Percentiles rank a stretch among this genome's conserved stretches.
phyloP scores from a whole-genome alignment of 768 basidiomycete species.

The Lentinus tigrinus region DNA sequence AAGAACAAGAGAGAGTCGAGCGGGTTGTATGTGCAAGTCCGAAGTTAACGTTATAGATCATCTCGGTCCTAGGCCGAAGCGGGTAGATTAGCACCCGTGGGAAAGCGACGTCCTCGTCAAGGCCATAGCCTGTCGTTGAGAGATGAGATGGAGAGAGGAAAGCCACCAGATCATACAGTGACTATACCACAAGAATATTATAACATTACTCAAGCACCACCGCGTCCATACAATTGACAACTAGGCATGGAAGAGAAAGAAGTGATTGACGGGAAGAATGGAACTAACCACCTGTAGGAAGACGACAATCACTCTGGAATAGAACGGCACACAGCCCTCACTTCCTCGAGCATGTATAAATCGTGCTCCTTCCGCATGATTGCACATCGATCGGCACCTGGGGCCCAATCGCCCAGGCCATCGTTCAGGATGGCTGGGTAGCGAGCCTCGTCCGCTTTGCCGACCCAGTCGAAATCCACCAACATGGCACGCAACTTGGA shows the following conservation, averaged over 20 bases:
- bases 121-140: too few relatives aligned
- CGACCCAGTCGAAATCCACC: conserved; percentile 19
- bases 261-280: too few relatives aligned
- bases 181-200: too few relatives aligned
- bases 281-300: too few relatives aligned
- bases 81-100: conserved; percentile 17
- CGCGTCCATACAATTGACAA: too few relatives aligned
- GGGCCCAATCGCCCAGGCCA: not conserved
- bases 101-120: not conserved
- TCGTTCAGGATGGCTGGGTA: conserved; percentile 7
- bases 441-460: not conserved
- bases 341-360: not conserved
- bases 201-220: too few relatives aligned
- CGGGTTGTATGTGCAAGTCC: not conserved
- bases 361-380: conserved; percentile 15
- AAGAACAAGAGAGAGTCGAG: not conserved
- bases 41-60: not conserved
- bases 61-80: not conserved
- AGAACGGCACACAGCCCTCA: not conserved
- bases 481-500: not conserved
- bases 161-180: too few relatives aligned
- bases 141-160: too few relatives aligned
- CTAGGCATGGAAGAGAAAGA: too few relatives aligned
- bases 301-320: not conserved
- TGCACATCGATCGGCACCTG: not conserved